Evolutionary conservation across 1,284 basidiomycete genomes (phyloP).

Genomic region (Cutaneotrichosporon cavernicola): DNA sequence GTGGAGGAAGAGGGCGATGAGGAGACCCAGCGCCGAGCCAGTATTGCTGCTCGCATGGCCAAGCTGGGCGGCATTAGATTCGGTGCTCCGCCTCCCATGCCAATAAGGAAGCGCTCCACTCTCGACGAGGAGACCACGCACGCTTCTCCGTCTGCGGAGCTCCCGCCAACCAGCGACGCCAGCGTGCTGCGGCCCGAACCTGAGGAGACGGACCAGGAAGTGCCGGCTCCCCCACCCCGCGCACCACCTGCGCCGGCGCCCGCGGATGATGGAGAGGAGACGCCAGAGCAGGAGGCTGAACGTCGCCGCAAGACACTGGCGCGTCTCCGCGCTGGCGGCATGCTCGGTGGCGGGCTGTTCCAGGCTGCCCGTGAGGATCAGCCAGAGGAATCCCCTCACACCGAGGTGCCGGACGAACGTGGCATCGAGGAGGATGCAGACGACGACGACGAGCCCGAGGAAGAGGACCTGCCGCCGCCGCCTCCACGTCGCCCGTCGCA

Average conservation of each 20-base stretch:
- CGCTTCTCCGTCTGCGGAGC: neutral
- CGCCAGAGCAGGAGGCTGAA: slow-evolving; percentile 50
- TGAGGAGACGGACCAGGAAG: slow-evolving; percentile 9
- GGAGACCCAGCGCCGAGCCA: slow-evolving; percentile 72
- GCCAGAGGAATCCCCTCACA: slow-evolving; percentile 17
- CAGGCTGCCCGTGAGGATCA: slow-evolving; percentile 25
- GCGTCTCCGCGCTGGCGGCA: slow-evolving; percentile 48
- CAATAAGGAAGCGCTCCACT: slow-evolving; percentile 19
- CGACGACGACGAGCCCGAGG: slow-evolving; percentile 16
- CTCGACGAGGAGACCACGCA: neutral
- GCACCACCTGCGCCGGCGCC: neutral
- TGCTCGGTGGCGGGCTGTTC: slow-evolving; percentile 51
- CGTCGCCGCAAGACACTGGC: slow-evolving; percentile 48
- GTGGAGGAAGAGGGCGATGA: slow-evolving; percentile 38
- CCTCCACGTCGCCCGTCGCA: slow-evolving; percentile 8
- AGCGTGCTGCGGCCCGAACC: slow-evolving; percentile 15
- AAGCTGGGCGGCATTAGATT: slow-evolving; percentile 79
- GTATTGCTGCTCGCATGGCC: slow-evolving; percentile 84
- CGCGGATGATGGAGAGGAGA: slow-evolving; percentile 37
- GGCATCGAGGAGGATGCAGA: neutral
- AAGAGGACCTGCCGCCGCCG: slow-evolving; percentile 25
- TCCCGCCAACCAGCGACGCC: slow-evolving; percentile 10
- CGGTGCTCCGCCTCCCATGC: slow-evolving; percentile 58
- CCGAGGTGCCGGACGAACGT: slow-evolving; percentile 5
- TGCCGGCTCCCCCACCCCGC: neutral